Evolutionary conservation across 257 asterid genomes (phyloP).

Genomic region (Cruciata laevipes): DNA sequence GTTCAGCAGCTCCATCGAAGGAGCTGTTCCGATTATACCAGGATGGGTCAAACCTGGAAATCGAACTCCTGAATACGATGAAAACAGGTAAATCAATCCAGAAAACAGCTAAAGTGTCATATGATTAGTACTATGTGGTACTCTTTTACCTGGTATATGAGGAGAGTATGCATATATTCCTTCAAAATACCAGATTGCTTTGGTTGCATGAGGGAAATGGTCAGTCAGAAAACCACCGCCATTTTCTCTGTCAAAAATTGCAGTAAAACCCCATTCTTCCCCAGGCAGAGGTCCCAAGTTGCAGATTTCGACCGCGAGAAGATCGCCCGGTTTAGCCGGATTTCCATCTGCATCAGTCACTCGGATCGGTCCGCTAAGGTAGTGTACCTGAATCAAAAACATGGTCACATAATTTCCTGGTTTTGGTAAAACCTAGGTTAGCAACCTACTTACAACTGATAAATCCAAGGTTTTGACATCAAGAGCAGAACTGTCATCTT

Average conservation of each 20-base stretch:
- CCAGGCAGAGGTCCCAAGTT: slow-evolving; percentile 93
- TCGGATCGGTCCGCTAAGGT: slow-evolving; percentile 86
- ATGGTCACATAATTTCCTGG: neutral
- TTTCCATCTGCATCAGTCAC: slow-evolving; percentile 57
- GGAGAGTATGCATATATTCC: slow-evolving; percentile 96
- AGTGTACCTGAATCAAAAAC: slow-evolving; percentile 54
- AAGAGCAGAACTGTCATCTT: slow-evolving; percentile 40
- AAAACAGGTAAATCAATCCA: slow-evolving; percentile 1
- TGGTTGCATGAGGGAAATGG: slow-evolving; percentile 79
- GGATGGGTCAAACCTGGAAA: slow-evolving; percentile 95
- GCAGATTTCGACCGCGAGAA: slow-evolving; percentile 80
- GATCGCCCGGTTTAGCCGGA: slow-evolving; percentile 86
- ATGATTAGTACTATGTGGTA: neutral
- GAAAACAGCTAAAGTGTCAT: neutral
- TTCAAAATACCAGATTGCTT: slow-evolving; percentile 93
- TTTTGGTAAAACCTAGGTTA: neutral
- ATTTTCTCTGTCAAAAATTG: slow-evolving; percentile 85
- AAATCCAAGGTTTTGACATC: slow-evolving; percentile 47
- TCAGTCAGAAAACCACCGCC: slow-evolving; percentile 96
- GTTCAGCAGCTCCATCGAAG: slow-evolving; percentile 67
- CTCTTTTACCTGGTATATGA: slow-evolving; percentile 72
- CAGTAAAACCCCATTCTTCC: slow-evolving; percentile 96
- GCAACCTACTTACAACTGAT: slow-evolving; percentile 34
- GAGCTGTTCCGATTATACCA: slow-evolving; percentile 91
- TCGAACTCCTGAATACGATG: slow-evolving; percentile 49